phyloP scores from a whole-genome alignment of 2,329 filamentous ascomycete species.

The Pestalotiopsis fici region DNA sequence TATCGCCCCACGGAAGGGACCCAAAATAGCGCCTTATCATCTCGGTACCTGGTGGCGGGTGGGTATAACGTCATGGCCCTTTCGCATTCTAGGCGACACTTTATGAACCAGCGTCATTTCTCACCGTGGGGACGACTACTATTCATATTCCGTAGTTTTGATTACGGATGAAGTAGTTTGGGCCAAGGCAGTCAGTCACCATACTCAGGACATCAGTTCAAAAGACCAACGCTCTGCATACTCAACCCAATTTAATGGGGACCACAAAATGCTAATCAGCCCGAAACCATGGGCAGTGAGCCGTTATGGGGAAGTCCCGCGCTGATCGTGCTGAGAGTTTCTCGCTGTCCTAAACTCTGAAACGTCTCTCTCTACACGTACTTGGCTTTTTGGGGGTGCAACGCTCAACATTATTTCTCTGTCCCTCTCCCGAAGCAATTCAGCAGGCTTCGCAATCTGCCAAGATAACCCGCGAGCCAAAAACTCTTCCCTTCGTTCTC shows the following conservation, averaged over 20 bases:
- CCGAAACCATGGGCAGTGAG: not conserved
- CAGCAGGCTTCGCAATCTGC: not conserved
- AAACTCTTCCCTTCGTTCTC: not conserved
- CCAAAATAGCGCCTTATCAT: not conserved
- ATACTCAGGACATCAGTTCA: not conserved
- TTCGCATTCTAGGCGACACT: not conserved
- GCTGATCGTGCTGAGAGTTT: not conserved
- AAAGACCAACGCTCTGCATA: not conserved
- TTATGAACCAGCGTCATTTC: not conserved
- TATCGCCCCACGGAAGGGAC: not conserved
- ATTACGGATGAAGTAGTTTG: not conserved
- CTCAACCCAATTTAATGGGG: not conserved
- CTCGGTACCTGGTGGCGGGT: not conserved
- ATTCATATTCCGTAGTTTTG: no score
- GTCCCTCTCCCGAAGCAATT: not conserved
- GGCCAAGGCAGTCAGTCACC: not conserved
- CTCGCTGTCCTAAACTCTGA: not conserved
- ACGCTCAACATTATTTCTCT: not conserved
- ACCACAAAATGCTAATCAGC: not conserved
- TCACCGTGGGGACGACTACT: not conserved
- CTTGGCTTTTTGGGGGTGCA: slow-evolving; percentile 3
- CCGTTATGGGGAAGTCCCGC: not conserved
- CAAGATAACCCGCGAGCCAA: not conserved
- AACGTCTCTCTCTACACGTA: not conserved
- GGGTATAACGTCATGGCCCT: not conserved